Percentiles rank a stretch among this genome's conserved stretches.
Evolutionary conservation across 2,329 filamentous ascomycete species (phyloP).

Genomic region (Curvularia lunata): DNA sequence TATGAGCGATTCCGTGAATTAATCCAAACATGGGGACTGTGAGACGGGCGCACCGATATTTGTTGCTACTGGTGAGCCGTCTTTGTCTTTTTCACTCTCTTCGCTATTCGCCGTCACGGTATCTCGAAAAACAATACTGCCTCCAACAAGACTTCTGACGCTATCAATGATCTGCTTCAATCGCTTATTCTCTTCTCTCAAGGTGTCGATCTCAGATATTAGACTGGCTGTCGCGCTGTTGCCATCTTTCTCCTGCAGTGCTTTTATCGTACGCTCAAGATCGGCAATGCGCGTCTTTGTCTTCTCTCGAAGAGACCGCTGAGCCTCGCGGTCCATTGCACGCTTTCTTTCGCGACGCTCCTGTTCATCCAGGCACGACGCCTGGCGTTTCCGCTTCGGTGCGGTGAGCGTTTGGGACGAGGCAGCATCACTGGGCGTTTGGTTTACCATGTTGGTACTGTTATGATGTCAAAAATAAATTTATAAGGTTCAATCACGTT

Average conservation of each 20-base stretch:
- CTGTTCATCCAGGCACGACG: conserved; percentile 34
- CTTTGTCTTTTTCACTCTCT: not conserved
- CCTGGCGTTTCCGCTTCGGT: conserved; percentile 44
- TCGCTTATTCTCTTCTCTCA: conserved; percentile 45
- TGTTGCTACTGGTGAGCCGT: conserved; percentile 26
- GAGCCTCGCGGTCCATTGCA: conserved; percentile 47
- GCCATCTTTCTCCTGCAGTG: conserved; percentile 42
- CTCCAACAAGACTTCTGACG: conserved; percentile 42
- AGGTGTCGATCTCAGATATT: conserved; percentile 39
- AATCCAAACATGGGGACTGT: conserved; percentile 1
- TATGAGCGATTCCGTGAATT: conserved; percentile 26
- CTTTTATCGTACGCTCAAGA: conserved; percentile 45
- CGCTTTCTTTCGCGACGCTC: conserved; percentile 45
- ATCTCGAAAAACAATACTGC: conserved; percentile 27
- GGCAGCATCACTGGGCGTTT: conserved; percentile 36
- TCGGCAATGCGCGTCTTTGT: conserved; percentile 49
- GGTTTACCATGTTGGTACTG: conserved; percentile 2
- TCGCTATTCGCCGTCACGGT: conserved; percentile 4
- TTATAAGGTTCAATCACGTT: not conserved
- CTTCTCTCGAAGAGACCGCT: conserved; percentile 46
- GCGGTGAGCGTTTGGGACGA: conserved; percentile 28
- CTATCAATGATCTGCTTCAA: conserved; percentile 44
- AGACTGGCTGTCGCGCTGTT: conserved; percentile 42
- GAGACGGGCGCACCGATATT: conserved; percentile 36
- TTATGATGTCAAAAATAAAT: conserved; percentile 12